Percentiles rank a stretch among this genome's conserved stretches.
Conservation (phyloP, 208 protist species). For the Trypanosoma rangeli region DNA sequence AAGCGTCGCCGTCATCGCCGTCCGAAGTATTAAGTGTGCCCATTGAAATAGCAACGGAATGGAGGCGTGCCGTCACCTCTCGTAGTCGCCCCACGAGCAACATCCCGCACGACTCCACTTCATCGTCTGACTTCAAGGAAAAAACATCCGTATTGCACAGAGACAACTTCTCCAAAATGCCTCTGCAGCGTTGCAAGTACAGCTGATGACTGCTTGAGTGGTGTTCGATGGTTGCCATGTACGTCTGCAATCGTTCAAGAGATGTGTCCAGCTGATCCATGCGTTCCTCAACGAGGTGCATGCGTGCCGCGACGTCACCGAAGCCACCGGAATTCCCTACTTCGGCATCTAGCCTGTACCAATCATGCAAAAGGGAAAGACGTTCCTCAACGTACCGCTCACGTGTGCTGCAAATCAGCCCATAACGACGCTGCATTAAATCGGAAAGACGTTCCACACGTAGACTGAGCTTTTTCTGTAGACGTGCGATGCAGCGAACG, state of each 20-base stretch:
- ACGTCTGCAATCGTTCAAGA: not conserved
- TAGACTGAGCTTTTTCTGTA: not conserved
- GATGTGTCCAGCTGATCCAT: conserved; percentile 14
- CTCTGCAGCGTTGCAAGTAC: not conserved
- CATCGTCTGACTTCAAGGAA: not conserved
- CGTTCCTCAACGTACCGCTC: conserved; percentile 14
- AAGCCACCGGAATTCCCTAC: not conserved
- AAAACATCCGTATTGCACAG: not conserved
- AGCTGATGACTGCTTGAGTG: not conserved
- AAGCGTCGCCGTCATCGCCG: not conserved
- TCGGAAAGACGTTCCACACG: not conserved
- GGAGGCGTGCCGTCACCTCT: not conserved
- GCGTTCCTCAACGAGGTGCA: conserved; percentile 9
- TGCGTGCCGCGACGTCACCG: not conserved
- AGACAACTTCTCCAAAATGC: not conserved
- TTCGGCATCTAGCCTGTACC: conserved; percentile 4
- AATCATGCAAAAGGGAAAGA: conserved; percentile 9
- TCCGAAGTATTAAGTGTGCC: not conserved
- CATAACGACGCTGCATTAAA: not conserved
- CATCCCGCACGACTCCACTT: conserved; percentile 9
- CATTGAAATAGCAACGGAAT: not conserved
- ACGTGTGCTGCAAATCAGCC: not conserved
- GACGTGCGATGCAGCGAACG: not conserved
- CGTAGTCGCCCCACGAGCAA: conserved; percentile 1
- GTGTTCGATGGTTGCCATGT: not conserved